phyloP scores from a whole-genome alignment of 2,329 filamentous ascomycete species.

The Xylaria sp. region DNA sequence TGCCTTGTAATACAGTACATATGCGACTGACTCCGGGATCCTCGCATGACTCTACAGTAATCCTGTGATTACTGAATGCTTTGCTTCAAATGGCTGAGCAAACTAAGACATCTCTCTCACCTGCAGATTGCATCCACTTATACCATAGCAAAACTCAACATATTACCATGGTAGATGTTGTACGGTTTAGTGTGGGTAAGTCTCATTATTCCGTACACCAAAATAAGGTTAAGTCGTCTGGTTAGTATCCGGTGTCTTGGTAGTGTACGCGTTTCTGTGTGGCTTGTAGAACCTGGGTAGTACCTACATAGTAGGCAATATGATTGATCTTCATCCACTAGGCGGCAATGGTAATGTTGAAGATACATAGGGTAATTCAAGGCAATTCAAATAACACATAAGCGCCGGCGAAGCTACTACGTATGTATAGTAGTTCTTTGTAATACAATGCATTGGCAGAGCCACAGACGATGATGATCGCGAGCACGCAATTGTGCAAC shows the following conservation, averaged over 20 bases:
- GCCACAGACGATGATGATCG: not conserved
- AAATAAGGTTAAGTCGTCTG: constrained; percentile 7
- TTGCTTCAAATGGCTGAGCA: not conserved
- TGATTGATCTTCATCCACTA: constrained; percentile 11
- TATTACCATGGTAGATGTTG: not conserved
- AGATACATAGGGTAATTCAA: too few species aligned
- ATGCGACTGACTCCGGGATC: not conserved
- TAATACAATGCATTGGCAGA: not conserved
- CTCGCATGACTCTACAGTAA: constrained; percentile 9
- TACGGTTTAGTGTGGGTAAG: not conserved
- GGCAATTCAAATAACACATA: constrained; percentile 14
- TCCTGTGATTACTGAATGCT: not conserved
- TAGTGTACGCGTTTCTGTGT: constrained; percentile 16
- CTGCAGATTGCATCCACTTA: not conserved
- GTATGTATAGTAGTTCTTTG: not conserved
- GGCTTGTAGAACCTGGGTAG: not conserved
- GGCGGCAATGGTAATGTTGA: not conserved
- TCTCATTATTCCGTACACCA: not conserved
- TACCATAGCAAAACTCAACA: not conserved
- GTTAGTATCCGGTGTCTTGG: constrained; percentile 15
- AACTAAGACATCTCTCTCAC: not conserved
- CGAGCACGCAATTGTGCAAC: constrained; percentile 10
- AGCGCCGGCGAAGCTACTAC: constrained; percentile 12
- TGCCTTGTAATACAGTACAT: not conserved
- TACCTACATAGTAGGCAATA: too few species aligned